A percentile compares a stretch with the other conserved stretches of the same genome.
Evolutionary conservation across 352 stramenopile genomes (phyloP).

Genomic region (Thalassiosira mediterranea): DNA sequence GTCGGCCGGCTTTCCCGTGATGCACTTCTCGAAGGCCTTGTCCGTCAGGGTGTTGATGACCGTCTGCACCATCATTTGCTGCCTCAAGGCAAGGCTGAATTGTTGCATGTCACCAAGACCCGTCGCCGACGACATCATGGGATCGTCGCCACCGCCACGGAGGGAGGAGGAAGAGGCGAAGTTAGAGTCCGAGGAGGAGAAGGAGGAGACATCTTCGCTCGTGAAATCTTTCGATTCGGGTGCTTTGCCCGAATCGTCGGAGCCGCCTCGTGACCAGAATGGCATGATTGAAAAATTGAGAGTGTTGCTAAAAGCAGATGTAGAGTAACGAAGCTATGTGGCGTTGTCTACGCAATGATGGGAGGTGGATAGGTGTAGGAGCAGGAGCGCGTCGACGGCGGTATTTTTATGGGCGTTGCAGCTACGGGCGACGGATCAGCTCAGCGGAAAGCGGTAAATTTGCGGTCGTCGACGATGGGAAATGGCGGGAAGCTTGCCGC

Average conservation of each 20-base stretch:
- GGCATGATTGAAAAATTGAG: conserved; percentile 29
- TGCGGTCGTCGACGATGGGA: too few relatives aligned
- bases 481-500: neutral
- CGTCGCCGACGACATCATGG: conserved; percentile 23
- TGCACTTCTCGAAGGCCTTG: conserved; percentile 76
- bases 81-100: conserved; percentile 63
- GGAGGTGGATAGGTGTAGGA: too few relatives aligned
- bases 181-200: conserved; percentile 18
- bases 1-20: conserved; percentile 65
- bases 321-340: too few relatives aligned
- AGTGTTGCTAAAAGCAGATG: too few relatives aligned
- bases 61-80: conserved; percentile 78
- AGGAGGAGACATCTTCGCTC: conserved; percentile 27
- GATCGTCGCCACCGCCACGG: conserved; percentile 13
- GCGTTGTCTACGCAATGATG: too few relatives aligned
- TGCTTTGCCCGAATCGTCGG: conserved; percentile 20
- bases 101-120: conserved; percentile 72
- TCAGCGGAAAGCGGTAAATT: too few relatives aligned
- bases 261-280: conserved; percentile 49
- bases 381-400: too few relatives aligned
- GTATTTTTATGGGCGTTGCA: too few relatives aligned
- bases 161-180: conserved; percentile 23
- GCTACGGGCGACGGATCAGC: too few relatives aligned
- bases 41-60: conserved; percentile 77
- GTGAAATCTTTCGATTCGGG: conserved; percentile 36